Conservation (phyloP, 768 basidiomycete genomes). For the Arthromyces matolae region DNA sequence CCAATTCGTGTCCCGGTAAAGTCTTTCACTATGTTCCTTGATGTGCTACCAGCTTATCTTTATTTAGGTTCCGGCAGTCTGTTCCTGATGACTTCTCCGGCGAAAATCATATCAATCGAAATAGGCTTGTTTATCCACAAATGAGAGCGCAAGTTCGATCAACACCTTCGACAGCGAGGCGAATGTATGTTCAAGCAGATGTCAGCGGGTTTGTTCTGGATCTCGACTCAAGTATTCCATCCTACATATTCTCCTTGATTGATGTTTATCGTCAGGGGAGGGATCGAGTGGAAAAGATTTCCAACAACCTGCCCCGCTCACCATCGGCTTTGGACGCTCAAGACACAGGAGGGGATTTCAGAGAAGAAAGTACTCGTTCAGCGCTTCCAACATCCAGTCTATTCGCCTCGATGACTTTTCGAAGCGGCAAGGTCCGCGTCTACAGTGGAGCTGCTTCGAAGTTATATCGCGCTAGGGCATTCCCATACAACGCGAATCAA, state of each 20-base stretch:
- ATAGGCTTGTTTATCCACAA: conserved; percentile 74
- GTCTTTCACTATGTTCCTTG: neutral
- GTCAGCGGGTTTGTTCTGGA: conserved; percentile 86
- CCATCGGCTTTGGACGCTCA: conserved; percentile 19
- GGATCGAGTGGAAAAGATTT: conserved; percentile 66
- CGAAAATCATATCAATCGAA: conserved; percentile 62
- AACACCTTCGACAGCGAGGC: conserved; percentile 43
- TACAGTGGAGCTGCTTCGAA: conserved; percentile 47
- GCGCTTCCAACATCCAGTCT: conserved; percentile 55
- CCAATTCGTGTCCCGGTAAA: conserved; percentile 80
- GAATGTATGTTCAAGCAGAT: conserved; percentile 59
- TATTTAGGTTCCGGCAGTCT: conserved; percentile 72
- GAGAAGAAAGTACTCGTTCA: conserved; percentile 29
- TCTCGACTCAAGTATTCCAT: conserved; percentile 75
- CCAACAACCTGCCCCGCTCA: conserved; percentile 50
- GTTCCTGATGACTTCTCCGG: conserved; percentile 65
- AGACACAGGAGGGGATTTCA: conserved; percentile 10
- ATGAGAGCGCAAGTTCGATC: conserved; percentile 74
- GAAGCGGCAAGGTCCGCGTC: conserved; percentile 80
- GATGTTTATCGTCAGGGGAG: conserved; percentile 84
- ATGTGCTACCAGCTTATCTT: conserved; percentile 12
- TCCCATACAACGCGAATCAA: conserved; percentile 30
- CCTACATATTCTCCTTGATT: conserved; percentile 74
- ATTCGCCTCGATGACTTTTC: conserved; percentile 67
- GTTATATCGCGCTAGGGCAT: conserved; percentile 36